These are phyloP conservation scores for Amoebophrya sp. DNA, from an alignment of 169 alveolate species.

Conservation along the genomic window DNA sequence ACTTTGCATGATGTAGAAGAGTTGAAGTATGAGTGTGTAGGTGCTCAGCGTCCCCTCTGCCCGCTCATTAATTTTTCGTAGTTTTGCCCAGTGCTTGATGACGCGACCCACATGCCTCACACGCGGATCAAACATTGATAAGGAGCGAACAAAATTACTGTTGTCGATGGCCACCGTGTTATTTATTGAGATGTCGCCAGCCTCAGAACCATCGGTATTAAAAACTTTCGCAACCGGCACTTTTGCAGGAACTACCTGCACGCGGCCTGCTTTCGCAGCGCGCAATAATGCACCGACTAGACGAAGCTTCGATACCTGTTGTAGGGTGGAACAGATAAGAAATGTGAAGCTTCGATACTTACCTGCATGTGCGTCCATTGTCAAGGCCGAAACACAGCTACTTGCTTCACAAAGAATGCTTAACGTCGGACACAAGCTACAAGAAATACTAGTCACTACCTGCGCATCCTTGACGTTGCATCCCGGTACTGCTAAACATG, in stretches of 20 bases:
- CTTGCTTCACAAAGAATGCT: too few relatives aligned
- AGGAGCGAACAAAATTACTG: conserved; percentile 54
- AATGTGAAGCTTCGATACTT: too few relatives aligned
- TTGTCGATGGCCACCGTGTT: conserved; percentile 62
- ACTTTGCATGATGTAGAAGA: conserved; percentile 57
- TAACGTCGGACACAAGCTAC: too few relatives aligned
- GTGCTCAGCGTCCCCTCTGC: conserved; percentile 59
- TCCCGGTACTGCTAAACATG: not conserved
- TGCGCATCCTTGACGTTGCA: not conserved
- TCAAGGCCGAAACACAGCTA: too few relatives aligned
- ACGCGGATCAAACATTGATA: conserved; percentile 54
- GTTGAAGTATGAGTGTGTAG: conserved; percentile 59
- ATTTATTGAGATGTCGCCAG: conserved; percentile 63
- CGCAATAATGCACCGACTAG: not conserved
- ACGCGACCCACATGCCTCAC: conserved; percentile 57
- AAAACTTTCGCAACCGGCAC: not conserved
- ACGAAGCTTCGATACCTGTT: not conserved
- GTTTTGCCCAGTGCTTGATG: conserved; percentile 65
- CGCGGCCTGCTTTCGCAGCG: not conserved
- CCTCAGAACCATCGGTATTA: conserved; percentile 20
- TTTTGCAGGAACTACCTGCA: not conserved
- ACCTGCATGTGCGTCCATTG: too few relatives aligned
- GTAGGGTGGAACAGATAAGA: too few relatives aligned
- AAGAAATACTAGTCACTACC: too few relatives aligned
- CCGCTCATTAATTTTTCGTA: conserved; percentile 60